A percentile compares a stretch with the other conserved stretches of the same genome.
These are phyloP conservation scores for Penicillium coprophilum DNA, from an alignment of 495 filamentous ascomycete species.

Conservation along the genomic window DNA sequence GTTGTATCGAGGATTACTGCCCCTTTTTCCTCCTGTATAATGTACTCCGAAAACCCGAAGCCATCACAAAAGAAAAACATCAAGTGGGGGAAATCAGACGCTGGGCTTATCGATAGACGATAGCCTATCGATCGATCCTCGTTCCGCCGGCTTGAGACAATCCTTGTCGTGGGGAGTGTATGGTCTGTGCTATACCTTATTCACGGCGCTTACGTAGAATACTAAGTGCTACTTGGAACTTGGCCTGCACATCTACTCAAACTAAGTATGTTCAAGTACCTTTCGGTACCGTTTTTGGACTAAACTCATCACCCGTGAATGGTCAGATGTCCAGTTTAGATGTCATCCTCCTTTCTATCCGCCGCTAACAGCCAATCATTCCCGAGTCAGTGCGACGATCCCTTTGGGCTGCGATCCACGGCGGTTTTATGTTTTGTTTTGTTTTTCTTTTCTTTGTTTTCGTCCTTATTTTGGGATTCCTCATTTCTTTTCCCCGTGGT, in stretches of 20 bases:
- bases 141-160: constrained; percentile 15
- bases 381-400: constrained; percentile 22
- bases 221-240: background rate
- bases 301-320: constrained; percentile 8
- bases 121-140: constrained; percentile 28
- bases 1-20: background rate
- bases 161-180: constrained; percentile 17
- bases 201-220: constrained; percentile 6
- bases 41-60: background rate
- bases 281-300: background rate
- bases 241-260: background rate
- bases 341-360: constrained; percentile 23
- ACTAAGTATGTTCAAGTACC: background rate
- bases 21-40: background rate
- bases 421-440: background rate
- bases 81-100: constrained; percentile 7
- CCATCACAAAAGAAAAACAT: background rate
- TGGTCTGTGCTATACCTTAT: constrained; percentile 12
- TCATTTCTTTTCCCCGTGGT: background rate
- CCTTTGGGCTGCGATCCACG: background rate
- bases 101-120: constrained; percentile 28
- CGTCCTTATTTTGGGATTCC: background rate
- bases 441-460: background rate
- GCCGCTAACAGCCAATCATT: constrained; percentile 24
- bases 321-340: constrained; percentile 30